A percentile compares a stretch with the other conserved stretches of the same genome.
These are phyloP conservation scores for Allium fistulosum DNA, from an alignment of 106 monocot genomes.

Conservation along the genomic window DNA sequence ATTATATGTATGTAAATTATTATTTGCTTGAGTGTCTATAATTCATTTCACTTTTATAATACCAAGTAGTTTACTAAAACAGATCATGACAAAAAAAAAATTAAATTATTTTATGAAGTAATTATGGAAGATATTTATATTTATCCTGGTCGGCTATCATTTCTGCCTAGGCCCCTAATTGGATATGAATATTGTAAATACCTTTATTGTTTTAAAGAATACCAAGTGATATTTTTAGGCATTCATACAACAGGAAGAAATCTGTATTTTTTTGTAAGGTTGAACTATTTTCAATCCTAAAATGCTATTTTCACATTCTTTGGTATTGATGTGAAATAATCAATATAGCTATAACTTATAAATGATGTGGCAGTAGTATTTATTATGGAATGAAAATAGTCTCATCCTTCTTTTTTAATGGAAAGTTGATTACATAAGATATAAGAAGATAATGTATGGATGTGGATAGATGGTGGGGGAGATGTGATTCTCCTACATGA, in stretches of 20 bases:
- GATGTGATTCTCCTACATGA: constrained; percentile 1
- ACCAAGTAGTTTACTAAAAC: not conserved
- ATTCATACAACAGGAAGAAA: no score
- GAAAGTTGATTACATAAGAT: not conserved
- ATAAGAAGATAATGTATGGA: not conserved
- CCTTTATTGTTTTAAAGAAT: no score
- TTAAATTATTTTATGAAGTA: not conserved
- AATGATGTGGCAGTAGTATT: no score
- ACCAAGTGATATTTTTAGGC: no score
- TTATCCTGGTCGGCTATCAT: no score
- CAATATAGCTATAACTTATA: no score
- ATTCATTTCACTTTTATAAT: not conserved
- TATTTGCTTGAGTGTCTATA: not conserved
- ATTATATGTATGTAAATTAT: not conserved
- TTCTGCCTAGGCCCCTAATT: no score
- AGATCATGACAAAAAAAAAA: not conserved
- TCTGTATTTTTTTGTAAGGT: no score
- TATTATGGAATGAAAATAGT: not conserved
- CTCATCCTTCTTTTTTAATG: not conserved
- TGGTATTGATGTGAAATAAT: no score
- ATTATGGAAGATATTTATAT: not conserved
- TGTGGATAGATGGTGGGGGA: constrained; percentile 6
- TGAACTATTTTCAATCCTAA: no score
- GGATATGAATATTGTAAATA: no score
- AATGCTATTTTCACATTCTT: no score